Percentiles rank a stretch among this genome's conserved stretches.
Conservation (phyloP, 768 basidiomycete genomes). For the Macrolepiota dolichaula region DNA sequence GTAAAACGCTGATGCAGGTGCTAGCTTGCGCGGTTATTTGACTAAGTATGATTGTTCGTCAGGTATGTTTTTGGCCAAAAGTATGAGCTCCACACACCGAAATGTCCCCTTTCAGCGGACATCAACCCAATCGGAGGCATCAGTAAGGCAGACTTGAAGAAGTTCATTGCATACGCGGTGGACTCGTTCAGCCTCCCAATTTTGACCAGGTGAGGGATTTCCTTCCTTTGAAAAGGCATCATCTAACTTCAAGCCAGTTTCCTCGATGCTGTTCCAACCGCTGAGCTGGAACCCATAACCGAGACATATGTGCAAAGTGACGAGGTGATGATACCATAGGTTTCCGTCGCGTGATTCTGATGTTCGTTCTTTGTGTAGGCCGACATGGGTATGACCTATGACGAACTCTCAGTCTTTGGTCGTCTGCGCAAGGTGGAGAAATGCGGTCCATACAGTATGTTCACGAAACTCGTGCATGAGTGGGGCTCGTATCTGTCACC, state of each 20-base stretch:
- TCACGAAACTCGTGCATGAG: constrained; percentile 90
- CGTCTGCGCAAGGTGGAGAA: constrained; percentile 94
- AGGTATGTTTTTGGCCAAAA: constrained; percentile 36
- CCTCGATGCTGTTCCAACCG: constrained; percentile 88
- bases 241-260: constrained; percentile 51
- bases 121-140: constrained; percentile 98
- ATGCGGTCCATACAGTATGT: constrained; percentile 97
- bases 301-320: constrained; percentile 94
- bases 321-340: constrained; percentile 51
- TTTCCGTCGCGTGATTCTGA: constrained; percentile 1
- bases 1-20: background rate
- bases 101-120: constrained; percentile 56
- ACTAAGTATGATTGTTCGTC: constrained; percentile 98
- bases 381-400: constrained; percentile 99
- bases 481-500: constrained; percentile 90
- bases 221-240: background rate
- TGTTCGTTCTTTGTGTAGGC: constrained; percentile 42
- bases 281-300: constrained; percentile 94
- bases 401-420: constrained; percentile 92
- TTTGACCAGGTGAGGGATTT: constrained; percentile 56
- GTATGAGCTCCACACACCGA: background rate
- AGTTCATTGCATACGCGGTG: constrained; percentile 86
- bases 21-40: constrained; percentile 88
- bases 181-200: constrained; percentile 82
- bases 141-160: constrained; percentile 96